phyloP scores from a whole-genome alignment of 768 basidiomycete genomes.

The Boletus rex-veris region DNA sequence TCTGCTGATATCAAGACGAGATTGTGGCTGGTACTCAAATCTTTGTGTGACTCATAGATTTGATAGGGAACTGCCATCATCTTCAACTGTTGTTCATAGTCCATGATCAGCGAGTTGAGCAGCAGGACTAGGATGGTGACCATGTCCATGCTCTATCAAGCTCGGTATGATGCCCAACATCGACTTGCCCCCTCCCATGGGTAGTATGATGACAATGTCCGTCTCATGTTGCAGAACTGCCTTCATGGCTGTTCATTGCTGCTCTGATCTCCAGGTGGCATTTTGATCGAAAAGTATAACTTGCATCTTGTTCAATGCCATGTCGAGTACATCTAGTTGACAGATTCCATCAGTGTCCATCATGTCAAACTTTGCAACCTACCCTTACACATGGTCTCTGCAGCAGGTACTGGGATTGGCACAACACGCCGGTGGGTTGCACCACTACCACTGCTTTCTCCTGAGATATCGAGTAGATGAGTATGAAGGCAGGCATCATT shows the following conservation, averaged over 20 bases:
- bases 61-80: not conserved
- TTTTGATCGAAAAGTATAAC: too few relatives aligned
- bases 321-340: too few relatives aligned
- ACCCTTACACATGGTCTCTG: too few relatives aligned
- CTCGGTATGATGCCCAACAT: not conserved
- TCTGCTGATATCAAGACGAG: slow-evolving; percentile 10
- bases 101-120: not conserved
- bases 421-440: too few relatives aligned
- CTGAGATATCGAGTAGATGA: too few relatives aligned
- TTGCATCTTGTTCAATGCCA: too few relatives aligned
- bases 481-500: too few relatives aligned
- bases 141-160: not conserved
- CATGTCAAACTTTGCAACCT: too few relatives aligned
- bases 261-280: not conserved
- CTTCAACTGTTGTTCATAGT: not conserved
- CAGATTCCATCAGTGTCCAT: too few relatives aligned
- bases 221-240: not conserved
- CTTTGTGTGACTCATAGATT: not conserved
- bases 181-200: not conserved
- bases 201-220: not conserved
- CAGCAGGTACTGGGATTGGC: too few relatives aligned
- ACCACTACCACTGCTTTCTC: too few relatives aligned
- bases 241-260: not conserved
- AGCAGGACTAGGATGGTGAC: not conserved
- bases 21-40: not conserved